Evolutionary conservation across 108 stramenopile genomes (phyloP), one percentile per base, ranked within the genome.

Genomic region (Cyclotella atomus): DNA sequence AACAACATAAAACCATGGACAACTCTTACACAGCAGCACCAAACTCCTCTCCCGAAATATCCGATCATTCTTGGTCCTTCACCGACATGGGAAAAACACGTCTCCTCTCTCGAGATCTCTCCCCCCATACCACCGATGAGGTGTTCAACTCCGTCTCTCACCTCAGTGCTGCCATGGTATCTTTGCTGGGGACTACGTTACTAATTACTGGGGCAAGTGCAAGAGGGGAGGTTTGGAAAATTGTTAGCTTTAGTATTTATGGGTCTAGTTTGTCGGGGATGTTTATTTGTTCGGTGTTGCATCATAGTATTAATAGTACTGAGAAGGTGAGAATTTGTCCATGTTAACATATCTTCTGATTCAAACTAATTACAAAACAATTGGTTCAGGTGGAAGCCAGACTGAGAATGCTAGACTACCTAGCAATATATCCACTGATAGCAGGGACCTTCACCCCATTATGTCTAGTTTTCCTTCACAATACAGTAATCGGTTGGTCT

Each of bases 381-480:
- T 15, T 29, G n/a, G 25, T 41, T 3, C 9, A 76, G 45, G 71
- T 87, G 54, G 91, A 92, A 76, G 63, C 65, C 15, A 67, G 79
- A 45, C 85, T 92, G 23, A 69, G 84, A 73, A 86, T 83, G 71
- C 65, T 88, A 59, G 91, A 92, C 65, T 92, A 92, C 67, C 53
- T 89, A 17, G 91, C 91, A 28, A 92, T 92, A 36, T 92, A 87
- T 65, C 91, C 91, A 16, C 76, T 92, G 12, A 92, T 92, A 73
- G 84, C 87, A 30, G 91, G 91, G 12, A 92, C 89, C n/a, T 90
- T 90, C 73, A 90, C 91, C n/a, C 91, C 91, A 3, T 72, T 92
- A 0, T 92, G 91, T 69, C 66, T 92, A 53, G 91, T 92, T 0
- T 87, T 61, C 52, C 82, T 83, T 23, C 82, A 85, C 38, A 59